Base-by-base conservation (phyloP, 139 green algal species). In the Coelastrella sp. region DNA sequence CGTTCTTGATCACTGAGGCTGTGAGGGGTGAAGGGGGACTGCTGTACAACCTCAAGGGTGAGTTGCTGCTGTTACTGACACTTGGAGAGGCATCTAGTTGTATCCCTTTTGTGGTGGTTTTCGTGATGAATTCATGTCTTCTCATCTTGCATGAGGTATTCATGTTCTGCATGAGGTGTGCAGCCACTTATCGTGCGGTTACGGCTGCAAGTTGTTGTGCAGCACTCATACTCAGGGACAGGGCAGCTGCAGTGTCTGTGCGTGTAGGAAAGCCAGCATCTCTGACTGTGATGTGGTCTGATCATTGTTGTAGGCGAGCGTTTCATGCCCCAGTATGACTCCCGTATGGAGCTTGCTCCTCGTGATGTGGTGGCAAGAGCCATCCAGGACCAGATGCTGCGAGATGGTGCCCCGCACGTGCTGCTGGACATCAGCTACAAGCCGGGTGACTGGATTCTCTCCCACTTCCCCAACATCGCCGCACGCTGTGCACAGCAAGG, bases 1-100 rank as follows among this genome's bases (percentile, higher is more conserved):
- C n/a, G n/a, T 99, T 99, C 90, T 94, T 99, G 17, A 98, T 99
- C 87, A 98, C 97, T 0, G 98, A 99, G 94, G 98, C 98, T 0
- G 97, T 99, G 7, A 94, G 98, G 13, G 98, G 98, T 47, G 97
- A 98, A 91, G 98, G 98, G 6, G 98, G 97, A 59, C 68, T 95
- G 79, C 94, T 99, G 86, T 97, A 95, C 94, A 99, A 99, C 92
- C 80, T 92, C 74, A 90, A 80, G 0, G 97, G 97, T 82, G 78
- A 80, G 87, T 66, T 17, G 4, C 5, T 22, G 8, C 7, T 19
- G 61, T 32, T 59, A 10, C 58, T 60, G 19, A 10, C 6, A 22
- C n/a, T n/a, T n/a, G n/a, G n/a, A n/a, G n/a, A n/a, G n/a, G n/a
- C n/a, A n/a, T n/a, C n/a, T n/a, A n/a, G n/a, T n/a, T n/a, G n/a